Evolutionary conservation across 1,284 basidiomycete species (phyloP).

Genomic region (Exsudoporus floridanus): DNA sequence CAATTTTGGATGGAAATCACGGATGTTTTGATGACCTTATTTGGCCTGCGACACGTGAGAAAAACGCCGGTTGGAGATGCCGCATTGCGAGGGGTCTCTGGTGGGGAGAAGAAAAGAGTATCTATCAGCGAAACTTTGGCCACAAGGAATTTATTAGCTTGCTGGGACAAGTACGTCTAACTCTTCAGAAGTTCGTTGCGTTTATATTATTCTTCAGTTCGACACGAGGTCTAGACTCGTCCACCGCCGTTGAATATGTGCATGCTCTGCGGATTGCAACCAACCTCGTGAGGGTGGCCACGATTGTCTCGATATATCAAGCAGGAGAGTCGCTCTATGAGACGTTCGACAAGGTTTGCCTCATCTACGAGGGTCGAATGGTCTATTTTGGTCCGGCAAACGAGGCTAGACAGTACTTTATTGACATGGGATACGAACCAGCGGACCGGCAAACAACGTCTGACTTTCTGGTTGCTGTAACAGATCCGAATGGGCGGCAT

Average conservation of each 20-base stretch:
- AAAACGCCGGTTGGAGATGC: slow-evolving; percentile 72
- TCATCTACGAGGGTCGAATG: slow-evolving; percentile 72
- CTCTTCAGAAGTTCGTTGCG: background rate
- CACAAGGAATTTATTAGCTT: slow-evolving; percentile 43
- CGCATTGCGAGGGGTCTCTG: slow-evolving; percentile 73
- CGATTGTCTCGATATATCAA: slow-evolving; percentile 72
- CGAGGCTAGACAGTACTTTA: slow-evolving; percentile 64
- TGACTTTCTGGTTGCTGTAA: slow-evolving; percentile 67
- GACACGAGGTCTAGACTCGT: slow-evolving; percentile 71
- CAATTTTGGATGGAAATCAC: slow-evolving; percentile 49
- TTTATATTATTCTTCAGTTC: slow-evolving; percentile 40
- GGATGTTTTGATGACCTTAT: slow-evolving; percentile 61
- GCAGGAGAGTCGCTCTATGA: slow-evolving; percentile 53
- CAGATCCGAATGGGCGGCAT: slow-evolving; percentile 58
- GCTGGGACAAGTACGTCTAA: slow-evolving; percentile 52
- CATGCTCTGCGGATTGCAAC: slow-evolving; percentile 61
- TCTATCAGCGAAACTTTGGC: slow-evolving; percentile 56
- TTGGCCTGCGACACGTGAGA: slow-evolving; percentile 67
- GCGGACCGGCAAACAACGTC: slow-evolving; percentile 62
- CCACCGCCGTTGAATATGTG: slow-evolving; percentile 67
- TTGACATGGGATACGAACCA: slow-evolving; percentile 66
- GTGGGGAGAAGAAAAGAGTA: slow-evolving; percentile 77
- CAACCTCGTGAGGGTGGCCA: slow-evolving; percentile 52
- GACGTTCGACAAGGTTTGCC: slow-evolving; percentile 68
- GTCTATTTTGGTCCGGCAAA: slow-evolving; percentile 67